Percentiles rank a stretch among this genome's conserved stretches.
phyloP scores from a whole-genome alignment of 139 green algal species.

The Astrephomene gubernaculifera region DNA sequence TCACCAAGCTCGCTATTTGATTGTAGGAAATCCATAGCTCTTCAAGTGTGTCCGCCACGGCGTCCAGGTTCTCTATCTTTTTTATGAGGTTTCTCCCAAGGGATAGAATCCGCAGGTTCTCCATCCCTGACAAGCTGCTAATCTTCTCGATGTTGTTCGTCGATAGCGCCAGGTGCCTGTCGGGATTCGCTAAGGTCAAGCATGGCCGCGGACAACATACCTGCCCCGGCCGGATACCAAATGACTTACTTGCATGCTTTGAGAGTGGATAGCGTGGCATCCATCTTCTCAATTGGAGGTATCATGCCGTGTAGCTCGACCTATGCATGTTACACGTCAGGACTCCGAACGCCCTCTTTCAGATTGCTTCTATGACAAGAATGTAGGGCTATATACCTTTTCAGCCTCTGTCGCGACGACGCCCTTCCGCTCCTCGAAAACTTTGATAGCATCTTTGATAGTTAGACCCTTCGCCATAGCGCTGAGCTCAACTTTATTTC shows the following conservation, averaged over 20 bases:
- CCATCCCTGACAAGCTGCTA: constrained; percentile 79
- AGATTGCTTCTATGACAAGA: neutral
- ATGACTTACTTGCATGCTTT: constrained; percentile 84
- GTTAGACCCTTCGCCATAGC: constrained; percentile 71
- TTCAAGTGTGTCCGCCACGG: constrained; percentile 86
- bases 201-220: neutral
- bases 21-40: constrained; percentile 98
- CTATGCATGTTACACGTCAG: constrained; percentile 45
- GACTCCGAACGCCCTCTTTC: neutral
- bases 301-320: constrained; percentile 85
- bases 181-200: neutral
- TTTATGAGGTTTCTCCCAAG: constrained; percentile 95
- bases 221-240: neutral
- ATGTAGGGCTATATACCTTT: constrained; percentile 61
- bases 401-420: constrained; percentile 74
- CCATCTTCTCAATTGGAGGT: constrained; percentile 95
- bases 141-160: constrained; percentile 98
- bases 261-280: constrained; percentile 83
- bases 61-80: constrained; percentile 94
- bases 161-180: constrained; percentile 90
- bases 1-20: constrained; percentile 87
- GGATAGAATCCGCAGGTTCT: constrained; percentile 86
- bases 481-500: neutral
- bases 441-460: constrained; percentile 90
- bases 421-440: constrained; percentile 78